Conservation (phyloP, 140 eudicot species). For the Flaveria floridana region DNA sequence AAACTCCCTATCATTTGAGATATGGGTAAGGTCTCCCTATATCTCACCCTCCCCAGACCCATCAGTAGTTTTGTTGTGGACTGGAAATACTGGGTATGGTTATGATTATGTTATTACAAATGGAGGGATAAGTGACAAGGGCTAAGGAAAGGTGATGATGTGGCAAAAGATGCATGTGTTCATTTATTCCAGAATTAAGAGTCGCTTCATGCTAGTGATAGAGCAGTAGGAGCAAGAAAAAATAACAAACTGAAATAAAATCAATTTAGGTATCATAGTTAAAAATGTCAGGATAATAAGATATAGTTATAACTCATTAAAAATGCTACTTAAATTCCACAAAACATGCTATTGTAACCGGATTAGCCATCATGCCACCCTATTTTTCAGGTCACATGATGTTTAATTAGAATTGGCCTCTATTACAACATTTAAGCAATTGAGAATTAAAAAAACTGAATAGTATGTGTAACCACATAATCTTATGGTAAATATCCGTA, state of each 20-base stretch:
- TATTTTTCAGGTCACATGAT: neutral
- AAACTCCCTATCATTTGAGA: too few relatives aligned
- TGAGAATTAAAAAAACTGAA: too few relatives aligned
- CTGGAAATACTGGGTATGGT: too few relatives aligned
- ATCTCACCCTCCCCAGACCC: too few relatives aligned
- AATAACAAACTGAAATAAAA: neutral
- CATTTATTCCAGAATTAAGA: neutral
- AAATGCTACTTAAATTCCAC: neutral
- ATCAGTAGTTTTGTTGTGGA: too few relatives aligned
- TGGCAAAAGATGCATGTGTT: neutral
- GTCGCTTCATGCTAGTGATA: neutral
- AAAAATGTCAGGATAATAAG: neutral
- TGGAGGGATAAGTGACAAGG: neutral
- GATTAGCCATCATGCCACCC: neutral
- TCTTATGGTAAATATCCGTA: neutral
- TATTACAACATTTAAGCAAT: neutral
- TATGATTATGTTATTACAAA: neutral
- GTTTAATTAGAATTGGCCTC: neutral
- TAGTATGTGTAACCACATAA: too few relatives aligned
- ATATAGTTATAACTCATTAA: too few relatives aligned
- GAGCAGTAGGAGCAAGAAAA: neutral
- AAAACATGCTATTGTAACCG: conserved; percentile 9
- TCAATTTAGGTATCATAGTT: neutral
- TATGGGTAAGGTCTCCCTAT: too few relatives aligned
- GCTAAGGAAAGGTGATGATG: neutral